A percentile compares a stretch with the other conserved stretches of the same genome.
These are phyloP conservation scores for Tympanopsis confertula DNA, from an alignment of 2,329 filamentous ascomycete genomes.

Conservation along the genomic window DNA sequence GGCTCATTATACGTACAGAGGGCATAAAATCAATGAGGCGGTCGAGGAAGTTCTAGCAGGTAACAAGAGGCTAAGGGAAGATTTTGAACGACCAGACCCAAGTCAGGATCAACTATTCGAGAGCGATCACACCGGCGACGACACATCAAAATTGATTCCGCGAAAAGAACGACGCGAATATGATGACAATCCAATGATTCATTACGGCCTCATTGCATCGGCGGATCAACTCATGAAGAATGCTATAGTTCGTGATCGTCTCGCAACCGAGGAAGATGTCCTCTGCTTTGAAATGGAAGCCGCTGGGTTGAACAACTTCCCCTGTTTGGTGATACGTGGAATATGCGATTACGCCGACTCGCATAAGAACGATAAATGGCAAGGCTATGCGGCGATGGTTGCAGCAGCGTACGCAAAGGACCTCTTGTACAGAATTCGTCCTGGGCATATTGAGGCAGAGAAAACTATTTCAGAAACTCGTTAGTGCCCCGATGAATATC, in stretches of 20 bases:
- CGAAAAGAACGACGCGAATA: neutral
- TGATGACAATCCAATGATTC: neutral
- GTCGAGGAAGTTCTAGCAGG: neutral
- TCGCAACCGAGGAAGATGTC: neutral
- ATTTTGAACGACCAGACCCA: no score
- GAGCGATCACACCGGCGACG: neutral
- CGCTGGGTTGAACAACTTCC: neutral
- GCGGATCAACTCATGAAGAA: conserved; percentile 5
- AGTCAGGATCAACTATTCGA: neutral
- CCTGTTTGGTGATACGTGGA: conserved; percentile 3
- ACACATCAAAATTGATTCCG: neutral
- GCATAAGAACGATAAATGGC: conserved; percentile 4
- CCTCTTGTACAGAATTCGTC: no score
- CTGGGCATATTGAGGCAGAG: no score
- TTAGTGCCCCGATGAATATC: no score
- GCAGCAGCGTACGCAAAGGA: conserved; percentile 6
- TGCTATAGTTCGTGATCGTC: conserved; percentile 2
- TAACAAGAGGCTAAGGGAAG: no score
- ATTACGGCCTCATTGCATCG: conserved; percentile 5
- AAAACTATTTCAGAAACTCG: no score
- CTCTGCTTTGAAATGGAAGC: conserved; percentile 2
- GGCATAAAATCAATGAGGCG: no score
- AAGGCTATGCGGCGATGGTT: conserved; percentile 3
- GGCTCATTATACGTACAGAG: no score
- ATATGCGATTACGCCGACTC: conserved; percentile 6